Evolutionary conservation across 371 early-diverging fungal species (phyloP).

Genomic region (Mucor irregularis): DNA sequence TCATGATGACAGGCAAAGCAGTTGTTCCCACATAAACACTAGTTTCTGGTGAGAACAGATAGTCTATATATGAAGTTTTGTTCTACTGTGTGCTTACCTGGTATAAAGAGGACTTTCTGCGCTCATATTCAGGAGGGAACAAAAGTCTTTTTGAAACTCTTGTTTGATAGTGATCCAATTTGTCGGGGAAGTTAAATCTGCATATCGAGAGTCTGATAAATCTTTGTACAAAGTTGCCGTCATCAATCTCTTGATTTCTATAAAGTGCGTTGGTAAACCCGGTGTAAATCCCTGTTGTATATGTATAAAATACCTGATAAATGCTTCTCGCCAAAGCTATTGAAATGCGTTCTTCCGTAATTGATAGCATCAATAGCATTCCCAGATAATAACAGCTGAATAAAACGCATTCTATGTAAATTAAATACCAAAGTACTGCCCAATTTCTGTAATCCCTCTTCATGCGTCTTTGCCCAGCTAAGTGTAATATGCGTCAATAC

Average conservation of each 20-base stretch:
- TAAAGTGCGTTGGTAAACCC: neutral
- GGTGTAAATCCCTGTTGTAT: neutral
- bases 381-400: constrained; percentile 62
- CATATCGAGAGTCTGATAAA: constrained; percentile 60
- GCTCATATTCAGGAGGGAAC: constrained; percentile 77
- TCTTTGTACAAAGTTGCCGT: constrained; percentile 48
- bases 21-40: constrained; percentile 84
- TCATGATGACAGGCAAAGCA: constrained; percentile 90
- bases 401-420: constrained; percentile 75
- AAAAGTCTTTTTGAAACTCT: constrained; percentile 86
- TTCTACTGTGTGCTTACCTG: constrained; percentile 45
- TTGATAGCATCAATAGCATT: constrained; percentile 61
- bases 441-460: constrained; percentile 54
- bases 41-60: neutral
- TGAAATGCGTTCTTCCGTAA: constrained; percentile 77
- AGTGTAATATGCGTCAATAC: too few relatives aligned
- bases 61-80: neutral
- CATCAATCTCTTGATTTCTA: constrained; percentile 80
- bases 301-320: constrained; percentile 49
- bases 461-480: constrained; percentile 75
- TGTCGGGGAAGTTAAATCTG: constrained; percentile 58
- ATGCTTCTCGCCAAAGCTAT: constrained; percentile 62
- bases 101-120: constrained; percentile 78
- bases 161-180: constrained; percentile 69
- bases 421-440: constrained; percentile 83